Conservation (phyloP, 2,329 filamentous ascomycete species). For the Neurospora crassa region DNA sequence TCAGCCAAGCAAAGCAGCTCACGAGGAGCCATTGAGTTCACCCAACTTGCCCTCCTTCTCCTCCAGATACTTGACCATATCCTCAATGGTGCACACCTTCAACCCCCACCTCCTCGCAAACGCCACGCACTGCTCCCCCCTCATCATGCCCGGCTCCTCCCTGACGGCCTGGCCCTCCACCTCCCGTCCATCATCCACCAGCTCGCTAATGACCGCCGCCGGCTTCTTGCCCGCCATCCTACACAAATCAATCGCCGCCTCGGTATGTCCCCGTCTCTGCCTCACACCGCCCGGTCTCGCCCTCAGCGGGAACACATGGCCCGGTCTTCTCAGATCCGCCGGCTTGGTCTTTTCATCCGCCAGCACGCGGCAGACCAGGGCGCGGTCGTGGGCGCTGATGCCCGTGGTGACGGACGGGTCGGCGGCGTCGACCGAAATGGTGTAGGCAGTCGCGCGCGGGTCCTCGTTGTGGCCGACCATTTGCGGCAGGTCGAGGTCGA, state of each 20-base stretch:
- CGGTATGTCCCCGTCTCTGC: slow-evolving; percentile 76
- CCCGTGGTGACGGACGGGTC: slow-evolving; percentile 71
- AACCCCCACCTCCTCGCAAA: slow-evolving; percentile 86
- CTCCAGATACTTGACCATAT: slow-evolving; percentile 71
- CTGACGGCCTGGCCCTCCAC: slow-evolving; percentile 58
- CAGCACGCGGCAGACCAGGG: slow-evolving; percentile 68
- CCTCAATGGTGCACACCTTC: slow-evolving; percentile 92
- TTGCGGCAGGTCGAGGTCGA: slow-evolving; percentile 67
- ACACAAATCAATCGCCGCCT: slow-evolving; percentile 88
- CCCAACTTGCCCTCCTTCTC: slow-evolving; percentile 56
- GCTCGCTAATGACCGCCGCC: slow-evolving; percentile 80
- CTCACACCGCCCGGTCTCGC: slow-evolving; percentile 73
- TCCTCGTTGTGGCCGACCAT: slow-evolving; percentile 76
- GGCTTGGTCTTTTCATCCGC: slow-evolving; percentile 53
- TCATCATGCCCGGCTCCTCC: slow-evolving; percentile 74
- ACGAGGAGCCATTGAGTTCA: slow-evolving; percentile 30
- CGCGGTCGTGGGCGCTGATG: slow-evolving; percentile 81
- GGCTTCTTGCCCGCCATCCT: slow-evolving; percentile 66
- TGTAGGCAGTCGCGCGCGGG: slow-evolving; percentile 86
- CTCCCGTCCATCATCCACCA: slow-evolving; percentile 77
- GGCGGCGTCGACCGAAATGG: slow-evolving; percentile 74
- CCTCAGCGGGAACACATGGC: slow-evolving; percentile 81
- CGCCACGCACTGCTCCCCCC: slow-evolving; percentile 74
- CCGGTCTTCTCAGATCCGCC: slow-evolving; percentile 66
- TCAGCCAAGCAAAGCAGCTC: no score